These are phyloP conservation scores for Tranzscheliella williamsii DNA, from an alignment of 1,284 basidiomycete genomes.

Conservation along the genomic window DNA sequence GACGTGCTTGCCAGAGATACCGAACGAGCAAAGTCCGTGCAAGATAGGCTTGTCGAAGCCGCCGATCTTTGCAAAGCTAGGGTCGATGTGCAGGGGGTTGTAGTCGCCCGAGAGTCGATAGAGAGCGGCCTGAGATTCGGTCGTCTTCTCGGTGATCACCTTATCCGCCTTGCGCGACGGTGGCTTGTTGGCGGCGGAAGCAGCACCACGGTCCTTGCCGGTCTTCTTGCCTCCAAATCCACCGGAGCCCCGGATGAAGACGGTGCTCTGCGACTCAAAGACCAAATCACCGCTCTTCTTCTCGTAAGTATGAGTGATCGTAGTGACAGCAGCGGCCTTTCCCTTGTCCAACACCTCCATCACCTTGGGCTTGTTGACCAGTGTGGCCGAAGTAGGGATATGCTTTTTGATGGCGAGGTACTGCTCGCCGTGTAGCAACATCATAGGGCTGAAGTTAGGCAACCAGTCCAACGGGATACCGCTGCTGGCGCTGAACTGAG, in stretches of 20 bases:
- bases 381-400: slow-evolving; percentile 82
- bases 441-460: slow-evolving; percentile 91
- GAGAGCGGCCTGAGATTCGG: slow-evolving; percentile 70
- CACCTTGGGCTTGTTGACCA: slow-evolving; percentile 73
- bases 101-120: slow-evolving; percentile 65
- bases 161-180: slow-evolving; percentile 65
- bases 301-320: slow-evolving; percentile 39
- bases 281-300: slow-evolving; percentile 73
- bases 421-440: slow-evolving; percentile 97
- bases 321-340: slow-evolving; percentile 51
- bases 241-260: slow-evolving; percentile 90
- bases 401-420: slow-evolving; percentile 85
- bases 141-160: slow-evolving; percentile 55
- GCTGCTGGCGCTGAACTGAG: slow-evolving; percentile 70
- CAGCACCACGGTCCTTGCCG: slow-evolving; percentile 85
- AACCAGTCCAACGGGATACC: slow-evolving; percentile 74
- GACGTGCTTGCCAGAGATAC: slow-evolving; percentile 92
- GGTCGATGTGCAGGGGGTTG: slow-evolving; percentile 92
- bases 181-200: slow-evolving; percentile 79
- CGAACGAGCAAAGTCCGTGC: slow-evolving; percentile 84
- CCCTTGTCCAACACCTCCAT: slow-evolving; percentile 65
- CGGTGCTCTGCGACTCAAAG: slow-evolving; percentile 89
- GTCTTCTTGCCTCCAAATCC: slow-evolving; percentile 90
- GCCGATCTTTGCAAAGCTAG: slow-evolving; percentile 88
- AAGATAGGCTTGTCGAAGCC: slow-evolving; percentile 84